phyloP scores from a whole-genome alignment of 306 rosid genomes.

The Lablab purpureus region DNA sequence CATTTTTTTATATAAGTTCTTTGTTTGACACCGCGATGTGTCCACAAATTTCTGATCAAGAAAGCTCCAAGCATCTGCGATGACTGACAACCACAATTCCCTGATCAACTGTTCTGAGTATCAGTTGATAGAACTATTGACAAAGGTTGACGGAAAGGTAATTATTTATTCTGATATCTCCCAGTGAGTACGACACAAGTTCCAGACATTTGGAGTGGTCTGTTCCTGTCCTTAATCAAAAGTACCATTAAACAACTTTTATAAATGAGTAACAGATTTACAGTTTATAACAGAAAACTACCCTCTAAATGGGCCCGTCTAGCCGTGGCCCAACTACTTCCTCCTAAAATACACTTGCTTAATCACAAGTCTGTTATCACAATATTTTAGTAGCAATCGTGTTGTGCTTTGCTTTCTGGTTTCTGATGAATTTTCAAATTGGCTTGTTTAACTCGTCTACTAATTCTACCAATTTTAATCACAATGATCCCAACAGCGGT shows the following conservation, averaged over 20 bases:
- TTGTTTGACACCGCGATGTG: background rate
- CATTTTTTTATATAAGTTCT: background rate
- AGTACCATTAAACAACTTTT: no score
- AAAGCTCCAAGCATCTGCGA: background rate
- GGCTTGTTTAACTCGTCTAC: background rate
- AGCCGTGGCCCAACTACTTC: no score
- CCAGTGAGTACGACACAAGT: no score
- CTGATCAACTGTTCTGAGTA: background rate
- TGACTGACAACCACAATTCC: background rate
- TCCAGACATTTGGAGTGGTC: no score
- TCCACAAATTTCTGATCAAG: background rate
- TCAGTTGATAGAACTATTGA: background rate
- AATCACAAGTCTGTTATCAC: no score
- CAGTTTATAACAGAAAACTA: no score
- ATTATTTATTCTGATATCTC: no score
- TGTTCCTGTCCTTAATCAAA: no score
- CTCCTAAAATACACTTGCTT: no score
- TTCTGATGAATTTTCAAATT: background rate
- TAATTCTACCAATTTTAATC: conserved; percentile 10
- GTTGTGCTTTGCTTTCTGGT: background rate
- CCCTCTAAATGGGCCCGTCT: no score
- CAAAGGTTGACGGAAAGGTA: no score
- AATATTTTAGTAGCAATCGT: background rate
- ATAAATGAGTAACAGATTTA: no score
- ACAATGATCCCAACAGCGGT: conserved; percentile 9